Evolutionary conservation across 768 basidiomycete genomes (phyloP), one percentile per base, ranked within the genome.

Genomic region (Tylopilus sp.): DNA sequence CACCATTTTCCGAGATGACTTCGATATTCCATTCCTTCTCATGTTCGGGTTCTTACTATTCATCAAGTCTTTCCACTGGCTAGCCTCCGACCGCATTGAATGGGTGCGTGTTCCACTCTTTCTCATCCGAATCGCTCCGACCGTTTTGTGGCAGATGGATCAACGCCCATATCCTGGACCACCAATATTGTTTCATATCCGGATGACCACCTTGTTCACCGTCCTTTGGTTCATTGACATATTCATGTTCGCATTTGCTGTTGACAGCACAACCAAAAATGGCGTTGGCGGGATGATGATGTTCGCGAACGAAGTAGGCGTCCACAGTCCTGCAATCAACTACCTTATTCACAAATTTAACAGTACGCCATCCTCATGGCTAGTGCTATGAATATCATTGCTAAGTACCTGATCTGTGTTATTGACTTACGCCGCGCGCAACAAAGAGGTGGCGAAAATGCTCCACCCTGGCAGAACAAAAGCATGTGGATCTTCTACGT

Each of bases 11-110:
- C 81, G 94, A 52, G 91, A 95, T 69, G 91, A 93, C 68, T 94
- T 95, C 66, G 91, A 95, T 69, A 79, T 86, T n/a, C 81, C 85
- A 4, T 98, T 98, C 66, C 87, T 87, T 40, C 73, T 94, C 58
- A 92, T 95, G 86, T 98, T 98, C 65, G 87, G 88, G n/a, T 83
- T 92, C 62, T 74, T 99, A 11, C 80, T 98, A 15, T 95, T 97
- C 58, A 79, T 97, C 58, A 98, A 98, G 67, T 94, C 92, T 41
- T 98, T 98, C 71, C 97, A 99, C 67, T 99, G 97, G 97, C 79
- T 99, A 28, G 83, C 95, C 51, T 81, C 85, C 6, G 97, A 98
- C 69, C 82, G 97, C 44, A 89, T 99, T 47, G 97, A 99, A 81
- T 95, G 91, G 82, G 95, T 95, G 54, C 60, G 81, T 65, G 66